Evolutionary conservation across 306 rosid genomes (phyloP).

Genomic region (Dalbergia cultrata): DNA sequence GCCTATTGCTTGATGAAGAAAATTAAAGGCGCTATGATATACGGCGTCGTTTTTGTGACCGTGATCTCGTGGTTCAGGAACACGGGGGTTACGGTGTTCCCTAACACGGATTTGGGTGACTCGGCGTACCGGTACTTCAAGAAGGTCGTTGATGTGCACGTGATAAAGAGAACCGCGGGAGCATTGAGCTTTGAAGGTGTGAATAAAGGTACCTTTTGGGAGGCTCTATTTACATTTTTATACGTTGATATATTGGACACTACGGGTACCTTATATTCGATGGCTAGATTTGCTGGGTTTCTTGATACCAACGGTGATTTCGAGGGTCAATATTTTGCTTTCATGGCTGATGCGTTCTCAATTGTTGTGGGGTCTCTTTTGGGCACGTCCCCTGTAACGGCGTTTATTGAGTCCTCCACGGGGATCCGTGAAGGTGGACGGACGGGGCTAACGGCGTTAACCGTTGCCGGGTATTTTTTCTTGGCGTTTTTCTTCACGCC

Average conservation of each 20-base stretch:
- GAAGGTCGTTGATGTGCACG: conserved; percentile 73
- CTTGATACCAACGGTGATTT: conserved; percentile 69
- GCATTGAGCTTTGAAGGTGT: conserved; percentile 70
- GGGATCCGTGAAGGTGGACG: conserved; percentile 89
- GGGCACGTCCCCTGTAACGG: conserved; percentile 86
- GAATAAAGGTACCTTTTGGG: conserved; percentile 71
- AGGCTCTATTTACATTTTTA: conserved; percentile 74
- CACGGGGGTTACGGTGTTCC: conserved; percentile 77
- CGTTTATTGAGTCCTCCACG: conserved; percentile 79
- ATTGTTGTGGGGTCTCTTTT: conserved; percentile 76
- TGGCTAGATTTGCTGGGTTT: conserved; percentile 88
- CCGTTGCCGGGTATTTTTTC: conserved; percentile 69
- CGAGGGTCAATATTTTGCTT: conserved; percentile 90
- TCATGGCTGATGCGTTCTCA: conserved; percentile 84
- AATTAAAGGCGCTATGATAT: conserved; percentile 82
- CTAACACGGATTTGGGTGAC: conserved; percentile 61
- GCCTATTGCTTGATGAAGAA: conserved; percentile 73
- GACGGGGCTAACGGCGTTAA: conserved; percentile 83
- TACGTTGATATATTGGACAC: conserved; percentile 88
- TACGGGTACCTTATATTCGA: conserved; percentile 76
- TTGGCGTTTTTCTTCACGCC: conserved; percentile 88
- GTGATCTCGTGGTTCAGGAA: conserved; percentile 82
- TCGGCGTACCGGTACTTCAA: conserved; percentile 63
- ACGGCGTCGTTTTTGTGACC: conserved; percentile 86
- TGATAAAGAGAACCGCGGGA: conserved; percentile 67